phyloP scores from a whole-genome alignment of 495 filamentous ascomycete species.

The Hypoxylon perforatum region DNA sequence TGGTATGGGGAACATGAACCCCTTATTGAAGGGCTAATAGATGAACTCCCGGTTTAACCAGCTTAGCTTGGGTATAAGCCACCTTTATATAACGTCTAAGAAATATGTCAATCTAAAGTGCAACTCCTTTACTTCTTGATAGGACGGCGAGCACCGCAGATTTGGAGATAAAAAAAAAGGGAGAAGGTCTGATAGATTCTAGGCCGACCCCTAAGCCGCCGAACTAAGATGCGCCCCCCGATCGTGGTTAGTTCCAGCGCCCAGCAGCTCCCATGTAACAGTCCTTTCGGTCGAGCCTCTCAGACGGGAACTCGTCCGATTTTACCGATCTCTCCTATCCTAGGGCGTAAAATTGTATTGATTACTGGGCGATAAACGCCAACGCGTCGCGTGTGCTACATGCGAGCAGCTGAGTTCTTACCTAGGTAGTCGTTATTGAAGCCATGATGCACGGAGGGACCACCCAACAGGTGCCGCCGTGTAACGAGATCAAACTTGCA shows the following conservation, averaged over 20 bases:
- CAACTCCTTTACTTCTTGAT: background rate
- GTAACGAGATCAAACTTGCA: conserved; percentile 35
- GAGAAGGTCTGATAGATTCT: conserved; percentile 23
- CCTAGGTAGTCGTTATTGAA: background rate
- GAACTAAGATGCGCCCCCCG: background rate
- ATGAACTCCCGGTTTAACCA: background rate
- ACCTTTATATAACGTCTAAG: background rate
- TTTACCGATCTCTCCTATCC: conserved; percentile 1
- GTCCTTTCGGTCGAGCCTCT: conserved; percentile 21
- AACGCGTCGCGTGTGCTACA: conserved; percentile 18
- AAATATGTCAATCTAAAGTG: background rate
- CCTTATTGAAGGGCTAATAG: background rate
- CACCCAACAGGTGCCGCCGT: conserved; percentile 4
- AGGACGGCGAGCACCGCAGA: background rate
- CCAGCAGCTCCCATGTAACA: conserved; percentile 11
- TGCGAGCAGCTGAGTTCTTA: no score
- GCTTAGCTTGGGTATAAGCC: no score
- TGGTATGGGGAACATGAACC: conserved; percentile 1
- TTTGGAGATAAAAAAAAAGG: background rate
- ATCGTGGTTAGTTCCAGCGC: conserved; percentile 6
- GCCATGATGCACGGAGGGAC: background rate
- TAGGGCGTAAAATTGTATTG: conserved; percentile 9
- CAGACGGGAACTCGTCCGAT: conserved; percentile 21
- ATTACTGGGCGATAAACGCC: background rate
- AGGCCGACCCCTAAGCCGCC: conserved; percentile 18